Conservation (phyloP, 257 asterid genomes). For the Datura wrightii region DNA sequence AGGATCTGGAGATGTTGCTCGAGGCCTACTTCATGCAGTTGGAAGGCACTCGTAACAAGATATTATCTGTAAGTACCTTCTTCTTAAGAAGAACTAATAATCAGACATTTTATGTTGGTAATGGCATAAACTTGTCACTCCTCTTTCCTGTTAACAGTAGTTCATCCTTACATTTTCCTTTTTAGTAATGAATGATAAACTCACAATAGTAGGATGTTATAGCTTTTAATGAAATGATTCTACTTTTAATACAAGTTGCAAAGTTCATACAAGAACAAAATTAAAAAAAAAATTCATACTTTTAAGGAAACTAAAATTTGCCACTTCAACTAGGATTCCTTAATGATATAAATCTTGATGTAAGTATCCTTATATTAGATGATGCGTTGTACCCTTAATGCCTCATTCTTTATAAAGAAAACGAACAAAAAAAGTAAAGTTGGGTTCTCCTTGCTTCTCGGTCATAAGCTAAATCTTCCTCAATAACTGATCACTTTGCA, state of each 20-base stretch:
- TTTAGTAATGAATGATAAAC: background rate
- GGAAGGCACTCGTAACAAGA: constrained; percentile 97
- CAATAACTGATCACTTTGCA: background rate
- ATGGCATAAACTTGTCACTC: background rate
- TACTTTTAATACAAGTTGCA: background rate
- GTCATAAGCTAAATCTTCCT: background rate
- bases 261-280: constrained; percentile 12
- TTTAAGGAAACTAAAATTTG: background rate
- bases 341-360: background rate
- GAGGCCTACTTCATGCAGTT: constrained; percentile 98
- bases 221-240: background rate
- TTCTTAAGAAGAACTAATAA: constrained; percentile 10
- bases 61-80: constrained; percentile 75
- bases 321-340: background rate
- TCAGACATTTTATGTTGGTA: background rate
- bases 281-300: background rate
- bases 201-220: background rate
- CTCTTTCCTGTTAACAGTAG: constrained; percentile 21
- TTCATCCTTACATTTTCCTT: background rate
- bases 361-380: background rate
- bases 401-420: background rate
- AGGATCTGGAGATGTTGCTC: constrained; percentile 97
- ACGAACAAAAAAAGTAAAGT: background rate
- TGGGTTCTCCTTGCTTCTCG: background rate
- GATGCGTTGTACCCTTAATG: constrained; percentile 7